Conservation (phyloP, 164 flowering plant genomes). For the Vitis riparia region DNA sequence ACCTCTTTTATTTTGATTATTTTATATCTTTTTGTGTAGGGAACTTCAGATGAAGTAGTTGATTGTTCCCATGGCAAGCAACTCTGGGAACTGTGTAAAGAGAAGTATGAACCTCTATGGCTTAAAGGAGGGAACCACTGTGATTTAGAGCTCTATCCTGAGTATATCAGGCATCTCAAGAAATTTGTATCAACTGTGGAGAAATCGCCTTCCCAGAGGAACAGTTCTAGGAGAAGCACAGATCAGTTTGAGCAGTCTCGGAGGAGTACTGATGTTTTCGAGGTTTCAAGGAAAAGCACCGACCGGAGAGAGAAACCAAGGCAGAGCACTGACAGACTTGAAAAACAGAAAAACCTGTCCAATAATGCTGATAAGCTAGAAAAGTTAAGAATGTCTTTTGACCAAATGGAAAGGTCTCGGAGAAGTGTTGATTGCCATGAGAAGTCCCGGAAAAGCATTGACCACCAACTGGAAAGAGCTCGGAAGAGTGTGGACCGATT, state of each 20-base stretch:
- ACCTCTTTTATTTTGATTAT: neutral
- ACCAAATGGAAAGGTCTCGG: constrained; percentile 68
- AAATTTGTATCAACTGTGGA: constrained; percentile 76
- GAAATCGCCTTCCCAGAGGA: constrained; percentile 67
- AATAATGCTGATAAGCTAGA: constrained; percentile 48
- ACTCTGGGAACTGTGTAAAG: constrained; percentile 90
- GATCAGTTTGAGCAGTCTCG: constrained; percentile 63
- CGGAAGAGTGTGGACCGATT: constrained; percentile 82
- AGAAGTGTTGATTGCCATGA: constrained; percentile 79
- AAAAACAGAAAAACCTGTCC: constrained; percentile 42
- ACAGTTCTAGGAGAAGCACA: constrained; percentile 52
- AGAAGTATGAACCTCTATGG: constrained; percentile 93
- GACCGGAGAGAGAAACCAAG: constrained; percentile 84
- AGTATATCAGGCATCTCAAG: constrained; percentile 81
- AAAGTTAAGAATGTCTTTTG: constrained; percentile 58
- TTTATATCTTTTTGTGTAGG: constrained; percentile 39
- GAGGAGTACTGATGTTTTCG: constrained; percentile 66
- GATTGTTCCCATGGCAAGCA: constrained; percentile 94
- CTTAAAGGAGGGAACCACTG: constrained; percentile 90
- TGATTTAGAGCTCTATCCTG: constrained; percentile 81
- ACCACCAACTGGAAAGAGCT: constrained; percentile 67
- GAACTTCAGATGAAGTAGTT: constrained; percentile 91
- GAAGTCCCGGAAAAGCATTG: constrained; percentile 65
- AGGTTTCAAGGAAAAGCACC: constrained; percentile 72
- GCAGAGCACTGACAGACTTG: constrained; percentile 58